A percentile compares a stretch with the other conserved stretches of the same genome.
phyloP scores from a whole-genome alignment of 2,329 filamentous ascomycete genomes.

The Cercospora beticola region DNA sequence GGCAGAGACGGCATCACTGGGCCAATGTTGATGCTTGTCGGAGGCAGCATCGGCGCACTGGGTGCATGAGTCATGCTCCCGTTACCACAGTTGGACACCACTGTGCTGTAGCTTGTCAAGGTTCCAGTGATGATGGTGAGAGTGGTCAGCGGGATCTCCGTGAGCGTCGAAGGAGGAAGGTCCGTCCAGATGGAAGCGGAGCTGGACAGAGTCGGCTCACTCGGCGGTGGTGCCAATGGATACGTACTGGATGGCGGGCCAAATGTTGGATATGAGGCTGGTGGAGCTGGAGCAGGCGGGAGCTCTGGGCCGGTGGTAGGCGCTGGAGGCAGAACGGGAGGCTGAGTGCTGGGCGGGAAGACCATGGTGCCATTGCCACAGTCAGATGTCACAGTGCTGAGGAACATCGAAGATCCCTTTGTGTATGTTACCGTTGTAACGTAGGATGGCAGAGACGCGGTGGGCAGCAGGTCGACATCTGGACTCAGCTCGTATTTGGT shows the following conservation, averaged over 20 bases:
- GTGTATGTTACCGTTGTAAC: conserved; percentile 8
- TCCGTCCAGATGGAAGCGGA: not conserved
- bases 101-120: conserved; percentile 8
- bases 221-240: not conserved
- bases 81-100: not conserved
- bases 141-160: not conserved
- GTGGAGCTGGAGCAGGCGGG: not conserved
- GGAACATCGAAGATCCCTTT: not conserved
- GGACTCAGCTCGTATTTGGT: not conserved
- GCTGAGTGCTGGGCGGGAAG: not conserved
- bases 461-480: not conserved
- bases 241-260: not conserved
- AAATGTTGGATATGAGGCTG: not conserved
- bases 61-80: conserved; percentile 1
- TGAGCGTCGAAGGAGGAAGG: not conserved
- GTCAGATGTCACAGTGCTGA: not conserved
- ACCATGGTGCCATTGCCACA: conserved; percentile 9
- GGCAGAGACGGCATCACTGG: not conserved
- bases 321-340: not conserved
- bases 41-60: not conserved
- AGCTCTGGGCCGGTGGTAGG: not conserved
- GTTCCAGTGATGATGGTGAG: conserved; percentile 3
- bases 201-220: not conserved
- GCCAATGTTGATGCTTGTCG: not conserved
- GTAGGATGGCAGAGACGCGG: conserved; percentile 6